Percentiles rank a stretch among this genome's conserved stretches.
phyloP scores from a whole-genome alignment of 768 basidiomycete species.

The Hypsizygus marmoreus region DNA sequence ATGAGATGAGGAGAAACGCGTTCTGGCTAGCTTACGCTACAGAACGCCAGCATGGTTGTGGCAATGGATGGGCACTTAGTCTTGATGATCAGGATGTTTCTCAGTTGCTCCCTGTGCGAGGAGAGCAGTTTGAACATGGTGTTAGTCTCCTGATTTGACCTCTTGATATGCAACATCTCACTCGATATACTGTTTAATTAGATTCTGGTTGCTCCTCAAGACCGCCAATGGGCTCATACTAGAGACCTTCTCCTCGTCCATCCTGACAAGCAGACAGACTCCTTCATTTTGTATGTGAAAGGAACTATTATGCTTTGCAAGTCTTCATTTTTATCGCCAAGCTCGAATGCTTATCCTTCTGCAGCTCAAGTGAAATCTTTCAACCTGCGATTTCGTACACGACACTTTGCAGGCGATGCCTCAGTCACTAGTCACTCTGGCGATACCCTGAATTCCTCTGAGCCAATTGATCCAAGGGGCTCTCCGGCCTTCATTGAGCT shows the following conservation, averaged over 20 bases:
- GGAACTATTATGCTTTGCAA: conserved; percentile 63
- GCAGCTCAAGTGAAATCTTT: conserved; percentile 59
- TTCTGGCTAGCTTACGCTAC: conserved; percentile 75
- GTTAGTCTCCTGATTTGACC: conserved; percentile 40
- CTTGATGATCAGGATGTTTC: conserved; percentile 77
- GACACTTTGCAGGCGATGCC: conserved; percentile 60
- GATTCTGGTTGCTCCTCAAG: conserved; percentile 48
- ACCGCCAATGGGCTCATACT: conserved; percentile 70
- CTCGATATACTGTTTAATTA: conserved; percentile 20
- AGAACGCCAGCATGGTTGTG: conserved; percentile 66
- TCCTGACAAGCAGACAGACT: conserved; percentile 63
- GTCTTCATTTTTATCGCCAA: conserved; percentile 11
- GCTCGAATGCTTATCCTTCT: conserved; percentile 1
- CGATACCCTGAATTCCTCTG: conserved; percentile 38
- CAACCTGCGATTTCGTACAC: conserved; percentile 65
- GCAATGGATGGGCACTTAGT: conserved; percentile 70
- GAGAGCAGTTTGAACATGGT: conserved; percentile 61
- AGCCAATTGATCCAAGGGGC: conserved; percentile 58
- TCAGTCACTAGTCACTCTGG: conserved; percentile 42
- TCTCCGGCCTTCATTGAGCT: conserved; percentile 66
- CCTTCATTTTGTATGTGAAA: conserved; percentile 74
- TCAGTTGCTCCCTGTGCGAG: conserved; percentile 66
- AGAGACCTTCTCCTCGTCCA: conserved; percentile 62
- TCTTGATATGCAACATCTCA: conserved; percentile 1
- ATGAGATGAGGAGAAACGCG: conserved; percentile 69